These are phyloP conservation scores for Oropetium thomaeum DNA, from an alignment of 176 grass and related monocot genomes.

Conservation along the genomic window DNA sequence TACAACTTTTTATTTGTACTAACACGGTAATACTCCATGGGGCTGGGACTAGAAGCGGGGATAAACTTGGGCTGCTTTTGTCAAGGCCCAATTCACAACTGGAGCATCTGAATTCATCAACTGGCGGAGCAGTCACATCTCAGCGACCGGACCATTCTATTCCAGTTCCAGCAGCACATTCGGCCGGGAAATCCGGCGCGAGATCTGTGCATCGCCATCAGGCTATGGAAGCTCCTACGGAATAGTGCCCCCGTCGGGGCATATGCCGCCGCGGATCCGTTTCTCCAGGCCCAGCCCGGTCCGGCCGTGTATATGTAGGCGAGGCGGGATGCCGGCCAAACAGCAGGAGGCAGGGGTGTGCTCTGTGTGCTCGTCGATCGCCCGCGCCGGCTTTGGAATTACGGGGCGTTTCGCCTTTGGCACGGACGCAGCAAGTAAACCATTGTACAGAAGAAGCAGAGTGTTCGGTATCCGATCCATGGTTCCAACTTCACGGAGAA, in stretches of 20 bases:
- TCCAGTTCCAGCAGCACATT: constrained; percentile 41
- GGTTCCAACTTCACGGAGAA: not conserved
- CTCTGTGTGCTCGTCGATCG: not conserved
- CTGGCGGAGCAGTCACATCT: not conserved
- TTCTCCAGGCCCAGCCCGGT: not conserved
- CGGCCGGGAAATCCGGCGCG: not conserved
- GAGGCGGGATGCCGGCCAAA: not conserved
- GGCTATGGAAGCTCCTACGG: constrained; percentile 39
- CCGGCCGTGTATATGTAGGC: not conserved
- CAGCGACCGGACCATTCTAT: constrained; percentile 9
- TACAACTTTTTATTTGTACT: not conserved
- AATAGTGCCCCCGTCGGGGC: constrained; percentile 36
- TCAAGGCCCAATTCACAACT: not conserved
- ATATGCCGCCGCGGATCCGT: constrained; percentile 56
- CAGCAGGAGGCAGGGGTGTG: no score
- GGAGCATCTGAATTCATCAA: not conserved
- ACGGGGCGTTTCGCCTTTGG: constrained; percentile 55
- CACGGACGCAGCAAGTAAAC: not conserved
- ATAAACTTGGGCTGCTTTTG: not conserved
- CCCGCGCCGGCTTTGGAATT: constrained; percentile 28
- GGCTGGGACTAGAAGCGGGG: not conserved
- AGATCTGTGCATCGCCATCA: constrained; percentile 31
- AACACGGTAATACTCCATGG: not conserved
- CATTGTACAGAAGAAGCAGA: not conserved
- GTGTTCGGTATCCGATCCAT: no score